Evolutionary conservation across 2,329 filamentous ascomycete genomes (phyloP).

Genomic region (Gaeumannomyces sp.): DNA sequence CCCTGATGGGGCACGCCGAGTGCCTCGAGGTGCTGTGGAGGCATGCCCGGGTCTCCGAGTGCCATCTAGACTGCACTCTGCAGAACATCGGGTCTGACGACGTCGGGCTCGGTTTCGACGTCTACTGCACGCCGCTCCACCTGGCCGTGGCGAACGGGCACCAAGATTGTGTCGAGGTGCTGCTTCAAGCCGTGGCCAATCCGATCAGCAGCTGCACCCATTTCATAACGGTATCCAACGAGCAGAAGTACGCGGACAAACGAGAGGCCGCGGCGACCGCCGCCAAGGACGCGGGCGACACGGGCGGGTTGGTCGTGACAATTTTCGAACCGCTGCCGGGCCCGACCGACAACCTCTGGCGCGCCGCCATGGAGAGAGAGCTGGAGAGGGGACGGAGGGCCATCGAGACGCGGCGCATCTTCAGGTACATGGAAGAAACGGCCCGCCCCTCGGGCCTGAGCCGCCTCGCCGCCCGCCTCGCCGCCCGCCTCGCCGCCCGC

Average conservation of each 20-base stretch:
- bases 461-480: too few species aligned
- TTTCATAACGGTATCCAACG: not conserved
- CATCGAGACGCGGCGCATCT: too few species aligned
- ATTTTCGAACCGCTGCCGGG: not conserved
- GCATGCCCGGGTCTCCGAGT: not conserved
- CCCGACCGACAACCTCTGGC: not conserved
- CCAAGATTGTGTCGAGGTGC: conserved; percentile 1
- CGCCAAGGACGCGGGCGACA: not conserved
- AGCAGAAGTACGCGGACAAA: not conserved
- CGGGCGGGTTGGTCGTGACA: not conserved
- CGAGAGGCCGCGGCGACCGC: not conserved
- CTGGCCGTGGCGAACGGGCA: conserved; percentile 5
- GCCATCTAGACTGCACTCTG: not conserved
- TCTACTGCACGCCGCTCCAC: conserved; percentile 4
- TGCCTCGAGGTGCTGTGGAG: not conserved
- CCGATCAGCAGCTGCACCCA: not conserved
- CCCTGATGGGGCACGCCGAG: conserved; percentile 6
- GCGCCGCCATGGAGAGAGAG: too few species aligned
- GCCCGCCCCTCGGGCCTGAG: too few species aligned
- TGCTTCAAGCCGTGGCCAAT: conserved; percentile 1
- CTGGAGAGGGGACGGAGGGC: too few species aligned
- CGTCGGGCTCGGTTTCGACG: not conserved
- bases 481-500: too few species aligned
- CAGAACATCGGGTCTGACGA: too few species aligned
- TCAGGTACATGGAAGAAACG: too few species aligned